Base-by-base conservation (phyloP, 768 basidiomycete genomes). In the Arthromyces matolae region DNA sequence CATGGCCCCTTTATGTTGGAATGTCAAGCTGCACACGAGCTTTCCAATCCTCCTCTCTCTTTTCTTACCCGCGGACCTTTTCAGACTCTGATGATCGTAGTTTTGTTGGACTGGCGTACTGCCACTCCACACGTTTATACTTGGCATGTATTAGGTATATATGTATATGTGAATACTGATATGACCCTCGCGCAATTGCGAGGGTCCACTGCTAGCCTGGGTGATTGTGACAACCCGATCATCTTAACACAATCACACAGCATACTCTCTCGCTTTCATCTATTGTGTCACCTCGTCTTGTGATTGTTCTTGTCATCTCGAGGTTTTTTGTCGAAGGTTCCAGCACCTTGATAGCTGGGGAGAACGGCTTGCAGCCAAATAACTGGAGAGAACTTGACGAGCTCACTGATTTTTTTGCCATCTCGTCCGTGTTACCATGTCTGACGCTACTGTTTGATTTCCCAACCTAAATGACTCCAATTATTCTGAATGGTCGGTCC, bases 401-500 rank as follows among this genome's bases (percentile, higher is more conserved):
- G 13, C 5, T 5, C 16, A 25, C 20, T 12, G 29, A 14, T 8
- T 31, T 31, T 31, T 31, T 31, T n/a, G 29, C 29, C 29, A 31
- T 31, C 29, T 8, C 8, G 14, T 14, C 29, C 29, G 8, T 31
- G 8, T 31, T 14, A 14, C 29, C 14, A 31, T 31, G 29, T 8
- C 29, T 14, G 36, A 47, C 18, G 34, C 10, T 16, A n/a, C n/a
- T n/a, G n/a, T 24, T 31, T 32, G 20, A 19, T 20, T 64, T 47
- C 29, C 44, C 4, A 43, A 35, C 20, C 61, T 64, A 40, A 53
- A 58, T 14, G 49, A 61, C 36, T 13, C 52, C 22, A 64, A 64
- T 50, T 62, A 59, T 36, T 22, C 47, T 4, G 51, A 60, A 25
- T 64, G 61, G 62, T 64, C 18, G 19, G 16, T 39, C n/a, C n/a